Evolutionary conservation across 225 moss, liverwort and hornwort genomes (phyloP).

Genomic region (Marchantia polymorpha): DNA sequence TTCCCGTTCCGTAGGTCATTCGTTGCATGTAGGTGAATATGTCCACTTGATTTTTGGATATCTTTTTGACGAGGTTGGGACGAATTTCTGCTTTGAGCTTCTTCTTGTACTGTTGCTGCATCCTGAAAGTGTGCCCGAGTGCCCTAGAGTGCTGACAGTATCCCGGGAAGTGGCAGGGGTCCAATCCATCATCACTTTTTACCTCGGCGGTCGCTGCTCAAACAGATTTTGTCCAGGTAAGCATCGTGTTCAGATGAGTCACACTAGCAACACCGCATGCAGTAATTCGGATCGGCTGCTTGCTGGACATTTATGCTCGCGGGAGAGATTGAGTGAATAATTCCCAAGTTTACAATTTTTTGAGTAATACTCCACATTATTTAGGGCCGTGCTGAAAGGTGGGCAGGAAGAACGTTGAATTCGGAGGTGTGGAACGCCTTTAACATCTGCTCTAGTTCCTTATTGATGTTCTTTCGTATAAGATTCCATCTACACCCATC

Average conservation of each 20-base stretch:
- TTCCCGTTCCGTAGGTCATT: not conserved
- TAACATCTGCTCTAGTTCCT: not conserved
- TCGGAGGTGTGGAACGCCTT: not conserved
- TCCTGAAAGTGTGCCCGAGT: not conserved
- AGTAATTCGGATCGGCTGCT: not conserved
- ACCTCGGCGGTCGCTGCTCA: not conserved
- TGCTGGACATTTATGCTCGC: not conserved
- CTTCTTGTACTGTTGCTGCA: not conserved
- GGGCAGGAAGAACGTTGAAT: too few species aligned
- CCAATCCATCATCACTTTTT: not conserved
- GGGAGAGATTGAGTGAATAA: not conserved
- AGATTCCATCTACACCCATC: not conserved
- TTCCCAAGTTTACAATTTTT: too few species aligned
- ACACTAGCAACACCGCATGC: not conserved
- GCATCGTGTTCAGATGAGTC: not conserved
- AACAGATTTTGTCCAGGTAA: not conserved
- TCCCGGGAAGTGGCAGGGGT: not conserved
- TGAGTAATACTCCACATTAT: too few species aligned
- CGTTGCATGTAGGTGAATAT: not conserved
- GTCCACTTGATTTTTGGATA: too few species aligned
- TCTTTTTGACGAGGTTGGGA: not conserved
- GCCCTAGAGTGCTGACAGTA: too few species aligned
- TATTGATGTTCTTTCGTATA: not conserved
- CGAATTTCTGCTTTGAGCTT: not conserved
- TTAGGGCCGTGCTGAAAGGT: not conserved